phyloP scores from a whole-genome alignment of 208 protist species.

The Polymyxa betae region DNA sequence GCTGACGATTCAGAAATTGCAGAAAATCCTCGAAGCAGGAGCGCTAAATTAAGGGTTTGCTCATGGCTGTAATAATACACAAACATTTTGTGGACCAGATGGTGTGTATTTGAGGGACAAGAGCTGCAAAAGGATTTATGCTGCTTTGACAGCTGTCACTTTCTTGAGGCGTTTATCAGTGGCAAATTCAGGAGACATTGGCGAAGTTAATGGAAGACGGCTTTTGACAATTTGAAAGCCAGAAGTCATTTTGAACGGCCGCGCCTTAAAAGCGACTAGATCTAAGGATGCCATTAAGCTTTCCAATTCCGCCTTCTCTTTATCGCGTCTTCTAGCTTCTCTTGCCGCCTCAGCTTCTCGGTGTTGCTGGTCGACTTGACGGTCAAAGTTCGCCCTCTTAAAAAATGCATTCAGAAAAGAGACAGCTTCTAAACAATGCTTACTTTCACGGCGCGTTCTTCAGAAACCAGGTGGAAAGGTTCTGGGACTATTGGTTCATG shows the following conservation, averaged over 20 bases:
- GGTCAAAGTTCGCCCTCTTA: constrained; percentile 10
- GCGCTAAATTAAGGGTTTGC: constrained; percentile 25
- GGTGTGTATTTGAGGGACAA: not conserved
- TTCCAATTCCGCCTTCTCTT: not conserved
- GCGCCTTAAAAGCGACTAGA: constrained; percentile 27
- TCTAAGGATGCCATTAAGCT: not conserved
- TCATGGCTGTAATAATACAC: not conserved
- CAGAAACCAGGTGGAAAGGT: constrained; percentile 41
- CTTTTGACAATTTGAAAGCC: not conserved
- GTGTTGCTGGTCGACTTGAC: not conserved
- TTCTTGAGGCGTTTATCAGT: not conserved
- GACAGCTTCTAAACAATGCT: not conserved
- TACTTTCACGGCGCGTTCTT: constrained; percentile 33
- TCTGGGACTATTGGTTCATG: constrained; percentile 33
- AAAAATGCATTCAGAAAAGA: not conserved
- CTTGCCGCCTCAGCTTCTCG: constrained; percentile 33
- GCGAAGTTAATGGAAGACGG: not conserved
- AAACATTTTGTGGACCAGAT: not conserved
- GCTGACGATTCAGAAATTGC: not conserved
- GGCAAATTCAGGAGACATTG: constrained; percentile 36
- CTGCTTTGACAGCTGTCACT: not conserved
- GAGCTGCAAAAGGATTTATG: not conserved
- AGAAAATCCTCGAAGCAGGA: not conserved
- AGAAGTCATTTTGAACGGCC: not conserved
- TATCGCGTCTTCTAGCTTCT: not conserved